Conservation (phyloP, 1,284 basidiomycete species). For the Ceratobasidium sp. region DNA sequence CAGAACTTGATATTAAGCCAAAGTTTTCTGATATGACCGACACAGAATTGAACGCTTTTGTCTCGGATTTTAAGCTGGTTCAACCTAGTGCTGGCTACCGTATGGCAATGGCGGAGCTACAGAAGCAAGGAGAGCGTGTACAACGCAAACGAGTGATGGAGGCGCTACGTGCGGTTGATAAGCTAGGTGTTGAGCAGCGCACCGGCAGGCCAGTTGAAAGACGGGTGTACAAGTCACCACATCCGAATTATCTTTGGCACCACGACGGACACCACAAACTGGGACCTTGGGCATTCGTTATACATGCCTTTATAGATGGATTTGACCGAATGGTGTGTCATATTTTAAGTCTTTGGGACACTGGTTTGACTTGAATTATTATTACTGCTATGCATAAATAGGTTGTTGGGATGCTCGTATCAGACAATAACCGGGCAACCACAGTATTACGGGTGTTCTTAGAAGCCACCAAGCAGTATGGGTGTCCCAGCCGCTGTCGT, state of each 20-base stretch:
- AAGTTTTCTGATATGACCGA: not conserved
- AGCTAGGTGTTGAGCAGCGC: not conserved
- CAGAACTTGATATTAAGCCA: not conserved
- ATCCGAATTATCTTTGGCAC: slow-evolving; percentile 2
- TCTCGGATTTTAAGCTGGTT: not conserved
- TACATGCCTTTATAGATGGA: not conserved
- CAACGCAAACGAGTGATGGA: not conserved
- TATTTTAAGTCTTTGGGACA: too few relatives aligned
- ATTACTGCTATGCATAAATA: too few relatives aligned
- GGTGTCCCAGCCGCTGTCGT: not conserved
- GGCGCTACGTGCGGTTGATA: not conserved
- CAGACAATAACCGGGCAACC: not conserved
- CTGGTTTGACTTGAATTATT: too few relatives aligned
- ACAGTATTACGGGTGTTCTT: not conserved
- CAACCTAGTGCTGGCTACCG: not conserved
- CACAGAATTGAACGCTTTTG: not conserved
- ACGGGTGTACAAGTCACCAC: not conserved
- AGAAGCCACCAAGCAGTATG: not conserved
- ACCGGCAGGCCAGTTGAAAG: not conserved
- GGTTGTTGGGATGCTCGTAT: not conserved
- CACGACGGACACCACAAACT: slow-evolving; percentile 9
- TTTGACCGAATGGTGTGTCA: slow-evolving; percentile 2
- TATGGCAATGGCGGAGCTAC: not conserved
- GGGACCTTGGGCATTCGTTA: not conserved
- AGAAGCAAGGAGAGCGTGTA: not conserved